A percentile compares a stretch with the other conserved stretches of the same genome.
These are phyloP conservation scores for Phytomonas sp. DNA, from an alignment of 208 protist species.

Conservation along the genomic window DNA sequence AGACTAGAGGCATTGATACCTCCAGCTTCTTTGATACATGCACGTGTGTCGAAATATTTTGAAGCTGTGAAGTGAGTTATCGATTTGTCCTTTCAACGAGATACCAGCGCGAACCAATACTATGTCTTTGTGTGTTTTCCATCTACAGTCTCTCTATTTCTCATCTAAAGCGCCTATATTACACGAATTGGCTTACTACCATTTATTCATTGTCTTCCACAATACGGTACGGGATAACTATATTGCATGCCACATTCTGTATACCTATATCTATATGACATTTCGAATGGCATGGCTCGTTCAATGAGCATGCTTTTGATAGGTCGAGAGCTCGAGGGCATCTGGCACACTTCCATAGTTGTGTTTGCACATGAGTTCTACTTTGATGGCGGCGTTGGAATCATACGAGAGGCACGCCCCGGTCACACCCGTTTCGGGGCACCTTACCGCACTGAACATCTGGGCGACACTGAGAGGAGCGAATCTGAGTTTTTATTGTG, in stretches of 20 bases:
- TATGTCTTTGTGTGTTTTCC: too few species aligned
- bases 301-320: slow-evolving; percentile 61
- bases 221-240: too few species aligned
- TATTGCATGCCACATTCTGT: slow-evolving; percentile 26
- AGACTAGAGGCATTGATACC: too few species aligned
- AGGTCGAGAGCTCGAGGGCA: slow-evolving; percentile 83
- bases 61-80: not conserved
- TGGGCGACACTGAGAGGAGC: slow-evolving; percentile 51
- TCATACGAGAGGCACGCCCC: slow-evolving; percentile 32
- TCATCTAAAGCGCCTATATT: slow-evolving; percentile 5
- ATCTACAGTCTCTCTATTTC: too few species aligned
- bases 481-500: slow-evolving; percentile 56
- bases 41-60: not conserved
- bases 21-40: too few species aligned
- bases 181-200: slow-evolving; percentile 10
- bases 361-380: slow-evolving; percentile 89
- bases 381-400: slow-evolving; percentile 87
- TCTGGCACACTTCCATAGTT: slow-evolving; percentile 93
- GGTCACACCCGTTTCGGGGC: slow-evolving; percentile 76
- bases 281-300: slow-evolving; percentile 86
- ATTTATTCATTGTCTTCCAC: not conserved
- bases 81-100: too few species aligned
- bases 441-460: slow-evolving; percentile 41
- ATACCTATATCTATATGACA: slow-evolving; percentile 89
- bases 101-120: too few species aligned